A percentile compares a stretch with the other conserved stretches of the same genome.
phyloP scores from a whole-genome alignment of 2,329 filamentous ascomycete species.

The Macrophomina pseudophaseolina region DNA sequence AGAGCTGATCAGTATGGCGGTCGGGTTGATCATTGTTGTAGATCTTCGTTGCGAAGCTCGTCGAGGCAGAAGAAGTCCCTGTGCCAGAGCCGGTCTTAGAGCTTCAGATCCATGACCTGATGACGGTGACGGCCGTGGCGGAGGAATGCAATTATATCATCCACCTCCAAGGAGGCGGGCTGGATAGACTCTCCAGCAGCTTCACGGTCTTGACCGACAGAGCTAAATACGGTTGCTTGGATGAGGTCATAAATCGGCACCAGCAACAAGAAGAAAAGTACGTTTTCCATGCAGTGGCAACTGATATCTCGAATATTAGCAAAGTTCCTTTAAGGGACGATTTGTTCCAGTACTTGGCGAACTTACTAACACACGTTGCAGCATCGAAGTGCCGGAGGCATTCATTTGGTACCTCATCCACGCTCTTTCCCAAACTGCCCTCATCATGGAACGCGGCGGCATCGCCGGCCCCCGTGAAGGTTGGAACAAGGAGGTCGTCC shows the following conservation, averaged over 20 bases:
- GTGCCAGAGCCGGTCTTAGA: neutral
- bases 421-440: constrained; percentile 28
- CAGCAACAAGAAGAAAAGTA: too few species aligned
- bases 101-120: neutral
- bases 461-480: neutral
- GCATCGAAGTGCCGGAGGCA: constrained; percentile 28
- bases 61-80: neutral
- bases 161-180: constrained; percentile 15
- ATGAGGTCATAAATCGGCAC: neutral
- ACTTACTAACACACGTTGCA: neutral
- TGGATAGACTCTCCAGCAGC: constrained; percentile 10
- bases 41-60: neutral
- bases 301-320: too few species aligned
- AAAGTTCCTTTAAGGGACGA: too few species aligned
- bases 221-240: neutral
- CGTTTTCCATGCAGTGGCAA: too few species aligned
- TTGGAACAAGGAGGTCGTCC: constrained; percentile 25
- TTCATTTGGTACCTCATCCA: constrained; percentile 31
- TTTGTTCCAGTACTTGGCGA: too few species aligned
- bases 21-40: neutral
- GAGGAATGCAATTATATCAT: neutral
- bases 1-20: too few species aligned
- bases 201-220: neutral
- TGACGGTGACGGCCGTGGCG: neutral
- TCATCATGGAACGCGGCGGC: constrained; percentile 18